Evolutionary conservation across 108 stramenopile genomes (phyloP).

Genomic region (Fragilaria crotonensis): DNA sequence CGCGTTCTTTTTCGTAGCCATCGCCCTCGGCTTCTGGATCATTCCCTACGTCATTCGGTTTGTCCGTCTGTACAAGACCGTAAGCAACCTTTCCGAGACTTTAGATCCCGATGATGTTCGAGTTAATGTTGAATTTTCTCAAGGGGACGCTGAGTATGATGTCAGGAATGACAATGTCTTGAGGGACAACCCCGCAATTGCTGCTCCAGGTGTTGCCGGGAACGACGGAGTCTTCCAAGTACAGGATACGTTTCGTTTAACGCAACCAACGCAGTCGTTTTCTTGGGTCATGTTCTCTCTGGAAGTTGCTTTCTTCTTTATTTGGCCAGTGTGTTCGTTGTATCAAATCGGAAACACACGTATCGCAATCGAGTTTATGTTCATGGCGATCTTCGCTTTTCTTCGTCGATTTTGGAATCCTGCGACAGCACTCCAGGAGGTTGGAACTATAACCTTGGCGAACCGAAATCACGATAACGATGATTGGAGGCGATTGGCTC

Average conservation of each 20-base stretch:
- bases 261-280: slow-evolving; percentile 19
- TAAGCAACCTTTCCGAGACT: no score
- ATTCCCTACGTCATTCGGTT: background rate
- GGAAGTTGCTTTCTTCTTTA: slow-evolving; percentile 27
- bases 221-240: slow-evolving; percentile 22
- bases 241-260: slow-evolving; percentile 26
- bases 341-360: background rate
- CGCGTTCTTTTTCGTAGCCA: background rate
- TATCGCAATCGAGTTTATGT: slow-evolving; percentile 1
- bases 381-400: background rate
- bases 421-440: slow-evolving; percentile 1
- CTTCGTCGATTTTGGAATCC: slow-evolving; percentile 4
- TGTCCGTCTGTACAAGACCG: background rate
- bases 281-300: slow-evolving; percentile 18
- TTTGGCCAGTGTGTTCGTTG: slow-evolving; percentile 18
- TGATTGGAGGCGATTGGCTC: background rate
- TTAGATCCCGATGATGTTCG: no score
- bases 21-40: background rate
- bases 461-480: no score
- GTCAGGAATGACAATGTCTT: background rate
- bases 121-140: background rate
- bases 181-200: background rate
- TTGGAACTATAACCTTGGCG: slow-evolving; percentile 1
- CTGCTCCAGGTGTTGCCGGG: background rate
- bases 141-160: background rate